Evolutionary conservation across 1,284 basidiomycete genomes (phyloP), one percentile per base, ranked within the genome.

Genomic region (Tilletia setariae): DNA sequence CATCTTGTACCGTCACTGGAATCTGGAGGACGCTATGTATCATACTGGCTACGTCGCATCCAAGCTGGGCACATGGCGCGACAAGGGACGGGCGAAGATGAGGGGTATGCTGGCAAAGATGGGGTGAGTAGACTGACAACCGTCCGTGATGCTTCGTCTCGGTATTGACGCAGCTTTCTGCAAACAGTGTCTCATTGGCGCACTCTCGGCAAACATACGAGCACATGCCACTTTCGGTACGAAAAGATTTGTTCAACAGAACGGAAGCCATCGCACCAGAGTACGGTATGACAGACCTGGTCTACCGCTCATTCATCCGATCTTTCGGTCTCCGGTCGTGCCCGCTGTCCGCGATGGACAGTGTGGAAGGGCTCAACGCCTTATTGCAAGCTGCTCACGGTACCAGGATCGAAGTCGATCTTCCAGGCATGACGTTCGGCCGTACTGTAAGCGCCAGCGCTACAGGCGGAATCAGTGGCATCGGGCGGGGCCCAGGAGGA

Each of bases 1-100:
- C 83, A 93, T 90, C 83, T 86, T 98, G 63, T 95, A 96, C 83
- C 87, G 95, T 65, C 96, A 98, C 84, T 99, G 96, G 96, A 96
- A 90, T 63, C 84, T 99, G 49, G 98, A 98, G 81, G 94, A 97
- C 79, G 89, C 93, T 13, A 98, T 99, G 95, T 90, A 91, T 79
- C 95, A 99, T 82, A 96, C 94, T 1, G 90, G 91, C 72, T 99
- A 98, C 79, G 90, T 99, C 16, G 95, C 94, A 1, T 90, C 91
- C 51, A 94, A 94, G 83, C 87, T 99, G 73, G 93, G 93, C 1
- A 91, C 97, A 64, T 98, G 96, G 96, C 91, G 91, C 78, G 95
- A 98, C 81, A 88, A 89, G 66, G 96, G 96, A 2, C 86, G 91
- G 69, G 94, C 93, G 81, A 88, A 90, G 71, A 84, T 99, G 64